Evolutionary conservation across 2,329 filamentous ascomycete species (phyloP).

Genomic region (Podosphaera xanthii): DNA sequence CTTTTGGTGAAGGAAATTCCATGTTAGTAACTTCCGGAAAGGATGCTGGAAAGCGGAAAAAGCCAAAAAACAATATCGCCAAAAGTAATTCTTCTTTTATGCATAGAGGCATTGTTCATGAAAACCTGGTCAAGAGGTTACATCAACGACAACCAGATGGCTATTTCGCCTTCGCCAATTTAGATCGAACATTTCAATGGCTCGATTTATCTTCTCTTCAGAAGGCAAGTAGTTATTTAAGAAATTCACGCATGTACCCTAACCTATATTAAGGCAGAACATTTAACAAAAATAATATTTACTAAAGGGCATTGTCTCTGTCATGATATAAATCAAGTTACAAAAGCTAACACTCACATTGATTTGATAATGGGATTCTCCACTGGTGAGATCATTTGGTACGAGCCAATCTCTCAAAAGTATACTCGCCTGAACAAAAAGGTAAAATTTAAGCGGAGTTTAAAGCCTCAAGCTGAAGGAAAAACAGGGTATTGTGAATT

Average conservation of each 20-base stretch:
- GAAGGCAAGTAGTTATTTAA: conserved; percentile 25
- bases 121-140: conserved; percentile 54
- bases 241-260: conserved; percentile 5
- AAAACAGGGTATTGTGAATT: conserved; percentile 64
- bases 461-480: background rate
- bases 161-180: conserved; percentile 78
- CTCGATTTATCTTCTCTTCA: conserved; percentile 59
- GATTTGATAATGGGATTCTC: conserved; percentile 93
- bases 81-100: conserved; percentile 99
- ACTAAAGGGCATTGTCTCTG: conserved; percentile 90
- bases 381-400: conserved; percentile 94
- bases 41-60: conserved; percentile 59
- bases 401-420: conserved; percentile 87
- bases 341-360: conserved; percentile 57
- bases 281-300: conserved; percentile 86
- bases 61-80: conserved; percentile 94
- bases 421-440: conserved; percentile 96
- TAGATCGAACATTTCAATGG: conserved; percentile 93
- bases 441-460: conserved; percentile 22
- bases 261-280: conserved; percentile 40
- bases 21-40: conserved; percentile 42
- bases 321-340: conserved; percentile 72
- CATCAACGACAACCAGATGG: conserved; percentile 59
- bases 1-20: conserved; percentile 72
- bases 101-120: conserved; percentile 83